A percentile compares a stretch with the other conserved stretches of the same genome.
Evolutionary conservation across 805 yeast genomes (phyloP).

Genomic region (Yueomyces sinensis): DNA sequence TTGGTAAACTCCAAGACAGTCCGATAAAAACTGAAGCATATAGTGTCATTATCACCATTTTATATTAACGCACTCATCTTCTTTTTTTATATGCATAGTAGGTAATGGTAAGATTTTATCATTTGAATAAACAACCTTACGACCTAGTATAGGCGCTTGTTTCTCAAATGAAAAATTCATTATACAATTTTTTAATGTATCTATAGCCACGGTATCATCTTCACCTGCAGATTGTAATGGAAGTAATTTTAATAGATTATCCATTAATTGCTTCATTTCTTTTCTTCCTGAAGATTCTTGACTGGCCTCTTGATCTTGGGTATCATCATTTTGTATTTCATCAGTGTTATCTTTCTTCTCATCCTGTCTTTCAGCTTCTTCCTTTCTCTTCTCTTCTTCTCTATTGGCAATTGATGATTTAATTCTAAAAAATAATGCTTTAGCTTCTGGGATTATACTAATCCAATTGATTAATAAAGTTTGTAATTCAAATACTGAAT

Average conservation of each 20-base stretch:
- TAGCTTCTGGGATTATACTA: slow-evolving; percentile 48
- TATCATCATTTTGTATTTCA: slow-evolving; percentile 2
- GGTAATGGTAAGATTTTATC: slow-evolving; percentile 14
- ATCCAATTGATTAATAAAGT: slow-evolving; percentile 53
- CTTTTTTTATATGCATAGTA: too few species aligned
- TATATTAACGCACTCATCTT: too few species aligned
- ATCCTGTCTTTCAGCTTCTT: too few species aligned
- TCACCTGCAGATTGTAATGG: slow-evolving; percentile 14
- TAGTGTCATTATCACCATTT: too few species aligned
- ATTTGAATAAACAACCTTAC: slow-evolving; percentile 14
- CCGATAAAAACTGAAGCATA: too few species aligned
- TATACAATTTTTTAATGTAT: slow-evolving; percentile 14
- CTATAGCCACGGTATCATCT: slow-evolving; percentile 14
- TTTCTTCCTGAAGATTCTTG: neutral
- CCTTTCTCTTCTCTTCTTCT: neutral
- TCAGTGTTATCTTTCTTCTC: neutral
- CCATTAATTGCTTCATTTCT: neutral
- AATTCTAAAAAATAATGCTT: slow-evolving; percentile 36
- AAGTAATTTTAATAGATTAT: slow-evolving; percentile 11
- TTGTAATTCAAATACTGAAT: slow-evolving; percentile 47
- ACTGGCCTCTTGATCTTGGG: neutral
- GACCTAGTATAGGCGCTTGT: slow-evolving; percentile 11
- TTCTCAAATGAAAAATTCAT: slow-evolving; percentile 14
- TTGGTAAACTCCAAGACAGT: too few species aligned
- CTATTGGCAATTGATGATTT: slow-evolving; percentile 7